These are phyloP conservation scores for Galerina marginata DNA, from an alignment of 768 basidiomycete genomes.

Conservation along the genomic window DNA sequence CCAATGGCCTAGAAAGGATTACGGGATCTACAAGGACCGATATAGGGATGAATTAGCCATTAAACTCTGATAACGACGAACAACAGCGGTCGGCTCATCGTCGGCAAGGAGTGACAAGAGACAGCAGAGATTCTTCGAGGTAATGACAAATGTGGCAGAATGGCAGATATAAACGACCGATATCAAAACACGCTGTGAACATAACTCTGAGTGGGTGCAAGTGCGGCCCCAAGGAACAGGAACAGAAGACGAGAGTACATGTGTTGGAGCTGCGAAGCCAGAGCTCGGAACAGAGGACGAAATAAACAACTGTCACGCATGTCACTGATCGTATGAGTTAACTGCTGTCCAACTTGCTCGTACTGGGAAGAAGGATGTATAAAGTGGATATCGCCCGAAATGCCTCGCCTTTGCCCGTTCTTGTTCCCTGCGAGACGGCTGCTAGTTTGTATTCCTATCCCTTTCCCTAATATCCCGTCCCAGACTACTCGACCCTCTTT, in stretches of 20 bases:
- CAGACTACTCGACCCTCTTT: constrained; percentile 15
- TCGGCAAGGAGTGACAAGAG: constrained; percentile 19
- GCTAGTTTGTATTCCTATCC: constrained; percentile 22
- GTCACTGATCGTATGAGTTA: constrained; percentile 18
- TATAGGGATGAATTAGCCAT: neutral
- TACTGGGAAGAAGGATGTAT: constrained; percentile 24
- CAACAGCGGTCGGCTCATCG: constrained; percentile 17
- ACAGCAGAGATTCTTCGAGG: constrained; percentile 22
- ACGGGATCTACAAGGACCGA: neutral
- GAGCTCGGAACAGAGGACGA: neutral
- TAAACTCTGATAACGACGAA: constrained; percentile 1
- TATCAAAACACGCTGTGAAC: too few species aligned
- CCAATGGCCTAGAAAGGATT: neutral
- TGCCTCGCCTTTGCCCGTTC: constrained; percentile 27
- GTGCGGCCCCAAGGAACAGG: constrained; percentile 23
- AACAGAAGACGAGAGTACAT: constrained; percentile 7
- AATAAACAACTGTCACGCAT: constrained; percentile 9
- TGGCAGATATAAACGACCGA: constrained; percentile 5
- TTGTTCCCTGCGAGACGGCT: constrained; percentile 27
- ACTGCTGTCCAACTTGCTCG: constrained; percentile 10
- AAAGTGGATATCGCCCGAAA: constrained; percentile 21
- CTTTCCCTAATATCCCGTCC: constrained; percentile 17
- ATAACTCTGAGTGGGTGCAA: too few species aligned
- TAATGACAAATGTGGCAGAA: constrained; percentile 18
- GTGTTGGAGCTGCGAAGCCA: neutral